A percentile compares a stretch with the other conserved stretches of the same genome.
Evolutionary conservation across 495 filamentous ascomycete species (phyloP).

Genomic region (Astrothelium macrocarpum): DNA sequence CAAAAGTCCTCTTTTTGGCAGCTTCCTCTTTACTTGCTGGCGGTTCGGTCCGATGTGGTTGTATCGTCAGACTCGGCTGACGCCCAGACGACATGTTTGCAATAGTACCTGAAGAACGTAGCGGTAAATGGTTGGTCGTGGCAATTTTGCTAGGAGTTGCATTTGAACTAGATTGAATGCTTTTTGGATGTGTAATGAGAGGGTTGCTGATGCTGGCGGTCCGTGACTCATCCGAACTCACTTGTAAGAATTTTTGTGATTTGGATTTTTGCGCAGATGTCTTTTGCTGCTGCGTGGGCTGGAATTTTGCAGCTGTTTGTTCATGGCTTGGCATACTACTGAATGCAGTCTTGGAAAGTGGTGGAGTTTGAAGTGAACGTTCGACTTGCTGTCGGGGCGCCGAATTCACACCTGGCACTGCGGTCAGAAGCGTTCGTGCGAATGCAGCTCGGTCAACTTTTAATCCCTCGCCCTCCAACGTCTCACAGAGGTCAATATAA

Average conservation of each 20-base stretch:
- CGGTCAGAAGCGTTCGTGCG: constrained; percentile 37
- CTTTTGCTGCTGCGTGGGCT: neutral
- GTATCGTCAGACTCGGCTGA: neutral
- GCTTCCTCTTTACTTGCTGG: constrained; percentile 33
- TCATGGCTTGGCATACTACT: neutral
- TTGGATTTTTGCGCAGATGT: too few species aligned
- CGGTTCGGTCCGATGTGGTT: neutral
- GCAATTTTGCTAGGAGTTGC: neutral
- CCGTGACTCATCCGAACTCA: too few species aligned
- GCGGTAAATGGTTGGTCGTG: neutral
- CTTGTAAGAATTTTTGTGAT: too few species aligned
- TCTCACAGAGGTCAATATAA: constrained; percentile 42
- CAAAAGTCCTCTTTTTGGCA: constrained; percentile 40
- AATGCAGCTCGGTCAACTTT: constrained; percentile 37
- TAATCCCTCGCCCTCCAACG: constrained; percentile 38
- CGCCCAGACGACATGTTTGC: neutral
- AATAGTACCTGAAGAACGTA: neutral
- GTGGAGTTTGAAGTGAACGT: neutral
- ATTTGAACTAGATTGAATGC: too few species aligned
- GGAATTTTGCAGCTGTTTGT: neutral
- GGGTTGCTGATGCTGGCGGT: too few species aligned
- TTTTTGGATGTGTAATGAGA: too few species aligned
- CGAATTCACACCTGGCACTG: constrained; percentile 35
- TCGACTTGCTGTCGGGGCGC: constrained; percentile 3
- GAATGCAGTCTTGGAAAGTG: too few species aligned